Evolutionary conservation across 306 rosid species (phyloP).

Genomic region (Quillaja saponaria): DNA sequence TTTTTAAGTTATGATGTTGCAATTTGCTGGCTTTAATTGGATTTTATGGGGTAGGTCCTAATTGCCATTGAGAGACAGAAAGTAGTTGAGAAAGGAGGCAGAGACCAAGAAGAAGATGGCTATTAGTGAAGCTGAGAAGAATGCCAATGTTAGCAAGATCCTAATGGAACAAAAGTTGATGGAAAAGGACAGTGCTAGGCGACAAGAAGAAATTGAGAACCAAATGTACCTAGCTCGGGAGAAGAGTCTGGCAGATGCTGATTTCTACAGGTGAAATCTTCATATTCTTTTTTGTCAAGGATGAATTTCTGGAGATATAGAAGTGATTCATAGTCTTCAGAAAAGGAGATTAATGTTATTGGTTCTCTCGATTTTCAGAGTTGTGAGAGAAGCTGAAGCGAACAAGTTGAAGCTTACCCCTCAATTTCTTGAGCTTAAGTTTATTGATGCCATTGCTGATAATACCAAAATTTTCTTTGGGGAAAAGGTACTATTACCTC

Average conservation of each 20-base stretch:
- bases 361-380: constrained; percentile 41
- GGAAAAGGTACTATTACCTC: constrained; percentile 63
- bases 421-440: constrained; percentile 81
- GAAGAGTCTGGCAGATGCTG: constrained; percentile 81
- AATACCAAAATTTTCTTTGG: constrained; percentile 95
- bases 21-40: not conserved
- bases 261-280: constrained; percentile 64
- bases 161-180: constrained; percentile 79
- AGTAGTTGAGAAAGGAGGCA: constrained; percentile 85
- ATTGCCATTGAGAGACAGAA: constrained; percentile 80
- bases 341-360: constrained; percentile 12
- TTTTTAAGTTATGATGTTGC: no score
- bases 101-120: constrained; percentile 88
- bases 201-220: constrained; percentile 79
- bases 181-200: constrained; percentile 72
- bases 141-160: constrained; percentile 87
- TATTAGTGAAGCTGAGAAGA: constrained; percentile 94
- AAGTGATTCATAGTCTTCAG: constrained; percentile 1
- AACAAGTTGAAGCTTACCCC: constrained; percentile 93
- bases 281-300: constrained; percentile 1
- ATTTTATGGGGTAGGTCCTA: constrained; percentile 60
- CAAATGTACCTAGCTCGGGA: constrained; percentile 74
- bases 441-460: constrained; percentile 76
- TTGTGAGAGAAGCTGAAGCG: constrained; percentile 81
- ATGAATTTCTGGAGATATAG: not conserved